These are phyloP conservation scores for Waltiozyma sp. DNA, from an alignment of 1,139 yeast genomes.

Conservation along the genomic window DNA sequence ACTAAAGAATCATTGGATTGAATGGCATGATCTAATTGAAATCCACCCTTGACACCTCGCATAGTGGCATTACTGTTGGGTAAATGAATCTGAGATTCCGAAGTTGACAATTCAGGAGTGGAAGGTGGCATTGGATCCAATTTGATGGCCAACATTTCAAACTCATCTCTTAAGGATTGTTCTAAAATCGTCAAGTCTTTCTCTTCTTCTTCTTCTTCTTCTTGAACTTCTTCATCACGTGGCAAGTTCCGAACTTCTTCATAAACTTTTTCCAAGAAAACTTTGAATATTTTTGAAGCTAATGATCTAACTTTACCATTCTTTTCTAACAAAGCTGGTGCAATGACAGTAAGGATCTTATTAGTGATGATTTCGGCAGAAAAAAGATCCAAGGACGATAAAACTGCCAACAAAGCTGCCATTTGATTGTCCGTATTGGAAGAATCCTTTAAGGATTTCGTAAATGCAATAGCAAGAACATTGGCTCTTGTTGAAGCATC, in stretches of 20 bases:
- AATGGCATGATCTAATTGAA: slow-evolving; percentile 3
- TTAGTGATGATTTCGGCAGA: slow-evolving; percentile 69
- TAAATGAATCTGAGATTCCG: slow-evolving; percentile 6
- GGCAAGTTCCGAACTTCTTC: neutral
- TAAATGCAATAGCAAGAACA: slow-evolving; percentile 79
- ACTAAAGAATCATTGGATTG: neutral
- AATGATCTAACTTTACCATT: slow-evolving; percentile 59
- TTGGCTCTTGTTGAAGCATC: slow-evolving; percentile 49
- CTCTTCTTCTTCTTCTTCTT: slow-evolving; percentile 41
- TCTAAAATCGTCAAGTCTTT: slow-evolving; percentile 14
- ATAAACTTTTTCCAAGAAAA: slow-evolving; percentile 50
- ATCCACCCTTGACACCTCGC: slow-evolving; percentile 6
- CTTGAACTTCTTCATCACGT: slow-evolving; percentile 44
- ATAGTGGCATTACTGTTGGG: neutral
- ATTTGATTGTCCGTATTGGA: slow-evolving; percentile 67
- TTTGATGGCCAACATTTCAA: slow-evolving; percentile 18
- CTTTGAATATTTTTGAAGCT: slow-evolving; percentile 57
- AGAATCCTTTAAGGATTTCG: slow-evolving; percentile 69
- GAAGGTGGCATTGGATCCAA: slow-evolving; percentile 11
- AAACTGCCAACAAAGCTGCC: slow-evolving; percentile 71
- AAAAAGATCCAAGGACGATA: slow-evolving; percentile 52
- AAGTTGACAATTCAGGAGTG: slow-evolving; percentile 6
- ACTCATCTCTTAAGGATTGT: slow-evolving; percentile 19
- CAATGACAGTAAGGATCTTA: slow-evolving; percentile 75
- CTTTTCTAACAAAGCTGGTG: slow-evolving; percentile 72